phyloP scores from a whole-genome alignment of 2,329 filamentous ascomycete species.

The Colletotrichum camelliae region DNA sequence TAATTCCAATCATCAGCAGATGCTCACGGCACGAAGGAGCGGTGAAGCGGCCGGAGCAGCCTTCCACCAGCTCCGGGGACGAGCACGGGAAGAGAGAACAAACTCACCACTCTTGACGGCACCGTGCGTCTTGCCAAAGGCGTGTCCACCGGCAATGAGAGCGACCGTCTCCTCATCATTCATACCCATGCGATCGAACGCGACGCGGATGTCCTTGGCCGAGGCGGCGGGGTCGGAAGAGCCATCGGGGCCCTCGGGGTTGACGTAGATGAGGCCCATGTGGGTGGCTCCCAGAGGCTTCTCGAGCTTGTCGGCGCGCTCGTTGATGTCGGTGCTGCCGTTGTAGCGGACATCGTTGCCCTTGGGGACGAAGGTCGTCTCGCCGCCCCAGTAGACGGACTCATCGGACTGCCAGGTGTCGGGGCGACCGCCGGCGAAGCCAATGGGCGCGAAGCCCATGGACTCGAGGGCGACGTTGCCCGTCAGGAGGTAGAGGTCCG shows the following conservation, averaged over 20 bases:
- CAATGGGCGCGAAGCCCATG: constrained; percentile 77
- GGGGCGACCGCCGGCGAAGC: constrained; percentile 74
- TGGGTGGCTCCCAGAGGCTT: constrained; percentile 70
- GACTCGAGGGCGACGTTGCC: constrained; percentile 80
- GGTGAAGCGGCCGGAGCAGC: background rate
- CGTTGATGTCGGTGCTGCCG: constrained; percentile 29
- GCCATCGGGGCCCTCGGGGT: constrained; percentile 79
- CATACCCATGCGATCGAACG: constrained; percentile 84
- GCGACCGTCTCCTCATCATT: constrained; percentile 83
- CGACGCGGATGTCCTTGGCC: constrained; percentile 74
- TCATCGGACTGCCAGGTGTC: constrained; percentile 81
- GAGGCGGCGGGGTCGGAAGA: constrained; percentile 73
- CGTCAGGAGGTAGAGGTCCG: constrained; percentile 72
- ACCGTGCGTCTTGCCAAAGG: constrained; percentile 83
- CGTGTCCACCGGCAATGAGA: constrained; percentile 79
- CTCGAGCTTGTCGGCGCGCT: constrained; percentile 52
- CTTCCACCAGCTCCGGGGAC: background rate
- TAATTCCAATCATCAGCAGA: constrained; percentile 26
- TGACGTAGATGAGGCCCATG: constrained; percentile 84
- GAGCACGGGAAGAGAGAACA: background rate
- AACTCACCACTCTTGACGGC: constrained; percentile 47
- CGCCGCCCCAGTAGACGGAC: constrained; percentile 78
- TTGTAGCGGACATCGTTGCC: constrained; percentile 76
- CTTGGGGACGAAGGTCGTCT: constrained; percentile 67
- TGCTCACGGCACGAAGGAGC: background rate